phyloP scores from a whole-genome alignment of 2,329 filamentous ascomycete species.

The Dryadomyces quercivorus region DNA sequence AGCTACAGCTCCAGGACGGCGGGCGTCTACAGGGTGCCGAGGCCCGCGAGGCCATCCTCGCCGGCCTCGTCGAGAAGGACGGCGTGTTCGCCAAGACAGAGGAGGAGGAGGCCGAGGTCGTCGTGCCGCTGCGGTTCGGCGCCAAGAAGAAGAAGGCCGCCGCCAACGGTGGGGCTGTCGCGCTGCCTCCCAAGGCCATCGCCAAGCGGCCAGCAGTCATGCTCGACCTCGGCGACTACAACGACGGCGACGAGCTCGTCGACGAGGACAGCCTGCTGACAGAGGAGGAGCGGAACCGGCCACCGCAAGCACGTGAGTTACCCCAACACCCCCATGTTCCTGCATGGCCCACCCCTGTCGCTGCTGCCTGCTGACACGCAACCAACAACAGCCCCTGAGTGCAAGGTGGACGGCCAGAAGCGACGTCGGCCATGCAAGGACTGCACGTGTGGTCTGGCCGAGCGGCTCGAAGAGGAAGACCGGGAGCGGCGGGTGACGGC shows the following conservation, averaged over 20 bases:
- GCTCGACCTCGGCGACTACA: conserved; percentile 37
- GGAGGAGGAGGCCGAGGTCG: conserved; percentile 39
- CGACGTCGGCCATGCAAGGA: conserved; percentile 93
- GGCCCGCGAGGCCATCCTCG: conserved; percentile 69
- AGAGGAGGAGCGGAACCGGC: conserved; percentile 69
- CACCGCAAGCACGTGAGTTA: conserved; percentile 69
- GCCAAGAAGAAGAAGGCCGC: conserved; percentile 37
- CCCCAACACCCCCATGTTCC: background rate
- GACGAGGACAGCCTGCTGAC: conserved; percentile 82
- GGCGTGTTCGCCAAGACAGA: conserved; percentile 66
- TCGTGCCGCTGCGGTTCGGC: conserved; percentile 51
- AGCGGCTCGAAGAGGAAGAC: conserved; percentile 80
- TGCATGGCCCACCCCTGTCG: background rate
- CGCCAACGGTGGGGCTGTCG: background rate
- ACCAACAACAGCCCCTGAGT: conserved; percentile 55
- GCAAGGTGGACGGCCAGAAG: conserved; percentile 75
- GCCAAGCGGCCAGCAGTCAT: conserved; percentile 9
- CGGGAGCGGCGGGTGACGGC: conserved; percentile 21
- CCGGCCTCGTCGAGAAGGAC: conserved; percentile 57
- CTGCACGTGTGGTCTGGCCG: conserved; percentile 86
- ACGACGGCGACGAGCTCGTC: conserved; percentile 71
- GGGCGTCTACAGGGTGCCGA: conserved; percentile 36
- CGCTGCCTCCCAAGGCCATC: background rate
- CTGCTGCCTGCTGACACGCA: conserved; percentile 12
- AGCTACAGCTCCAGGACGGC: conserved; percentile 57